These are phyloP conservation scores for Aspergillus quadricinctus DNA, from an alignment of 2,329 filamentous ascomycete species.

Conservation along the genomic window DNA sequence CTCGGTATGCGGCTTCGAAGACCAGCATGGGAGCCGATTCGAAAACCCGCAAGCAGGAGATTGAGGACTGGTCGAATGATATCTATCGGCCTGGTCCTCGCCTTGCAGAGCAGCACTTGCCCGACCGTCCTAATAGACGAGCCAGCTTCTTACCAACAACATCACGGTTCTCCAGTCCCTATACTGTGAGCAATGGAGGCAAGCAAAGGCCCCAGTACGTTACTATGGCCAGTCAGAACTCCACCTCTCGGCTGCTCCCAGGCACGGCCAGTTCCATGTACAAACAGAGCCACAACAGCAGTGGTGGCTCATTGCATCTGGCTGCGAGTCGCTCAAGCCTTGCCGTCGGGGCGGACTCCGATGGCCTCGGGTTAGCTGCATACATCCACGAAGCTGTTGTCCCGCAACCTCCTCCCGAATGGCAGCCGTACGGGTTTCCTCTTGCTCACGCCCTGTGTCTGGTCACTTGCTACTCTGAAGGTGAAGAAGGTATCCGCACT, in stretches of 20 bases:
- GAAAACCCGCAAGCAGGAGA: conserved; percentile 84
- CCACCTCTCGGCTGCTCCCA: conserved; percentile 66
- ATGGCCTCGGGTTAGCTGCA: conserved; percentile 78
- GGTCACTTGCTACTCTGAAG: conserved; percentile 96
- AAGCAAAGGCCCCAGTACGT: conserved; percentile 61
- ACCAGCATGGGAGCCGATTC: conserved; percentile 77
- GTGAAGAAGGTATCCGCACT: conserved; percentile 84
- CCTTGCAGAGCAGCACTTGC: conserved; percentile 68
- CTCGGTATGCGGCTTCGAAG: conserved; percentile 76
- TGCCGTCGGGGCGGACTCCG: conserved; percentile 55
- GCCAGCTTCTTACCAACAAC: conserved; percentile 88
- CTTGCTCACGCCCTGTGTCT: conserved; percentile 90
- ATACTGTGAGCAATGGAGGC: conserved; percentile 65
- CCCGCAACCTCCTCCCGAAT: conserved; percentile 91
- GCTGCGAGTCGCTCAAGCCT: conserved; percentile 54
- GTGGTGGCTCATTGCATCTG: conserved; percentile 52
- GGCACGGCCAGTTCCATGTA: conserved; percentile 59
- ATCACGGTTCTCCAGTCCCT: conserved; percentile 89
- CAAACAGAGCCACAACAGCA: conserved; percentile 52
- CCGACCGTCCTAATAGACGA: conserved; percentile 73
- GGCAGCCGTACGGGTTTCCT: conserved; percentile 95
- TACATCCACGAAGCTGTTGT: conserved; percentile 96
- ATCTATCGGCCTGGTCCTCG: conserved; percentile 89
- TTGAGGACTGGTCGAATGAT: conserved; percentile 96
- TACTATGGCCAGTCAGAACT: conserved; percentile 90